Evolutionary conservation across 129 eudicot species (phyloP).

Genomic region (Flaveria bidentis): DNA sequence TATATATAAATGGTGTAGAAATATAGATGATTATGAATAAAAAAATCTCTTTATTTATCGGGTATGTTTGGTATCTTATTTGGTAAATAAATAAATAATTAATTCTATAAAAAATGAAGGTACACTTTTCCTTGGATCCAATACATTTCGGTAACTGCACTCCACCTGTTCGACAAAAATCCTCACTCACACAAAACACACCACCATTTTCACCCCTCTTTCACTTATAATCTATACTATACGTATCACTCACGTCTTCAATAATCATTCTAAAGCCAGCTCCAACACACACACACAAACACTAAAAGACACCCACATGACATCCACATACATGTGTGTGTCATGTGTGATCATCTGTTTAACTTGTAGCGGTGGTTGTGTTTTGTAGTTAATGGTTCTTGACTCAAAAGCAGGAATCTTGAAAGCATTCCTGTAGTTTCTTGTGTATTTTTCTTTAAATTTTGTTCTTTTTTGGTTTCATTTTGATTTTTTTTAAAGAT

Average conservation of each 20-base stretch:
- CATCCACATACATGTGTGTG: not conserved
- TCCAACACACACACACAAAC: constrained; percentile 26
- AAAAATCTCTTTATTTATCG: too few species aligned
- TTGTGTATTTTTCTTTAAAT: constrained; percentile 12
- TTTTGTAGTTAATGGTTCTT: constrained; percentile 26
- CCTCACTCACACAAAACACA: constrained; percentile 25
- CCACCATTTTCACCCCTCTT: constrained; percentile 16
- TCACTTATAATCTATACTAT: constrained; percentile 42
- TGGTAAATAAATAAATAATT: not conserved
- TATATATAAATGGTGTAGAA: too few species aligned
- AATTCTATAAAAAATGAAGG: constrained; percentile 15
- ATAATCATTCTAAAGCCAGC: too few species aligned
- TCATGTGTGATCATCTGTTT: constrained; percentile 6
- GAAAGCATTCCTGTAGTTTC: constrained; percentile 19
- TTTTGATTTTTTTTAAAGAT: not conserved
- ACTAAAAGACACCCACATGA: constrained; percentile 30
- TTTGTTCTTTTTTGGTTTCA: constrained; percentile 6
- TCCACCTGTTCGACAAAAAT: constrained; percentile 37
- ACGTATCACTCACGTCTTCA: constrained; percentile 19
- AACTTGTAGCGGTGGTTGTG: constrained; percentile 33
- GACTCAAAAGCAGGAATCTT: constrained; percentile 46
- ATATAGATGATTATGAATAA: too few species aligned
- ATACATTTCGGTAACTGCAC: constrained; percentile 32
- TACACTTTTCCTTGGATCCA: constrained; percentile 31
- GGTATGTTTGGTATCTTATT: too few species aligned